Percentiles rank a stretch among this genome's conserved stretches.
Conservation (phyloP, 305 asterid species). For the Fraxinus velutina region DNA sequence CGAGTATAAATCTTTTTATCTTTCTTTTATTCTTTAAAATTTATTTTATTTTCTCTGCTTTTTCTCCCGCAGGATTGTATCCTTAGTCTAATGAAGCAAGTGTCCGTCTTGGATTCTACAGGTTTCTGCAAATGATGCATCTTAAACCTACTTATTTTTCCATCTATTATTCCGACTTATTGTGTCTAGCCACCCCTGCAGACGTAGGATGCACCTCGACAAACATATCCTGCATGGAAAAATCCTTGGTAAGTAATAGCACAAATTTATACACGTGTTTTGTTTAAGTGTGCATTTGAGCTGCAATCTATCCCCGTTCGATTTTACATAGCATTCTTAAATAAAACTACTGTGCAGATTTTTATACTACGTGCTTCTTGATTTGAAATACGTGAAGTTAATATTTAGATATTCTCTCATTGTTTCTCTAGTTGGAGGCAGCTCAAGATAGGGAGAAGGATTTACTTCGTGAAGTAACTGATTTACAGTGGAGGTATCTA, state of each 20-base stretch:
- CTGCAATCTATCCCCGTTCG: neutral
- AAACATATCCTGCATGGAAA: constrained; percentile 43
- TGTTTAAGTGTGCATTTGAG: neutral
- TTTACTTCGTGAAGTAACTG: constrained; percentile 66
- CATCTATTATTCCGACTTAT: constrained; percentile 11
- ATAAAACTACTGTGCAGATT: neutral
- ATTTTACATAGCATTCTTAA: neutral
- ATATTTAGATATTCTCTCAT: neutral
- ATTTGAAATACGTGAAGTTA: neutral
- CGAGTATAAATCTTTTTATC: neutral
- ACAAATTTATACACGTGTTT: neutral
- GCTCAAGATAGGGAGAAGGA: constrained; percentile 86
- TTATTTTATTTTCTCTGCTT: neutral
- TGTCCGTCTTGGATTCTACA: constrained; percentile 45
- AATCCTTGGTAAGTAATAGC: constrained; percentile 53
- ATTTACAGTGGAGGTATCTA: constrained; percentile 71
- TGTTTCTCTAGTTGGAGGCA: constrained; percentile 56
- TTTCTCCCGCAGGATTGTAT: constrained; percentile 54
- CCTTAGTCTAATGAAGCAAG: constrained; percentile 72
- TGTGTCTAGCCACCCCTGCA: constrained; percentile 33
- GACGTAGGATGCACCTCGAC: constrained; percentile 40
- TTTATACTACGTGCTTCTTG: neutral
- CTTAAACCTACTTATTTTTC: neutral
- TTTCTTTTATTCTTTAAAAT: constrained; percentile 7
- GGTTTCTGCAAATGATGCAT: constrained; percentile 44